Evolutionary conservation across 306 rosid species (phyloP).

Genomic region (Sicyos baderoa): DNA sequence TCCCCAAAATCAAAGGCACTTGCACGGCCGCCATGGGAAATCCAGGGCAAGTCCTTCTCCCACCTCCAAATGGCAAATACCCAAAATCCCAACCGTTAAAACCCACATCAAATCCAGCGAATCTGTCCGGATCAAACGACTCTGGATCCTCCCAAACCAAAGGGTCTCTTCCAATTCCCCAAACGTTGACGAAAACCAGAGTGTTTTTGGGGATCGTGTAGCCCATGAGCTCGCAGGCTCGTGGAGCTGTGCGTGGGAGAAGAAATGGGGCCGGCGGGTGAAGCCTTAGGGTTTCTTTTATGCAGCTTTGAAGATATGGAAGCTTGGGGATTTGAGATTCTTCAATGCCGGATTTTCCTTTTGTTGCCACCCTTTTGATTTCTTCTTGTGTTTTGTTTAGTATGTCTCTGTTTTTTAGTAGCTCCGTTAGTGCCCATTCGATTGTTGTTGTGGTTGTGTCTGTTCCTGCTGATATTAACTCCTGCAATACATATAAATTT

Average conservation of each 20-base stretch:
- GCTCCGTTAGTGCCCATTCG: constrained; percentile 11
- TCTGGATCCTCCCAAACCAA: background rate
- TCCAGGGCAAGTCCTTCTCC: background rate
- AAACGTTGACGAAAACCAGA: background rate
- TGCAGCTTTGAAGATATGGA: background rate
- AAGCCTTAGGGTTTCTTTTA: constrained; percentile 1
- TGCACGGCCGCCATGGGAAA: background rate
- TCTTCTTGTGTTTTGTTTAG: background rate
- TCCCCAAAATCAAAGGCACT: background rate
- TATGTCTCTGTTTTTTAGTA: background rate
- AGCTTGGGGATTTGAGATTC: background rate
- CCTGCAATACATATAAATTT: background rate
- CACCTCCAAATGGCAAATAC: constrained; percentile 1
- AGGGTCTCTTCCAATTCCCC: constrained; percentile 11
- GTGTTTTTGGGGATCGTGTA: constrained; percentile 2
- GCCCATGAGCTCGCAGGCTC: background rate
- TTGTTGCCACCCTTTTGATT: background rate
- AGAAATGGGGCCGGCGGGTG: constrained; percentile 13
- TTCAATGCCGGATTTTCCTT: background rate
- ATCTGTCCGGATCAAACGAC: background rate
- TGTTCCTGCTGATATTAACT: background rate
- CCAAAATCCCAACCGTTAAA: background rate
- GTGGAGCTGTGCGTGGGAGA: background rate
- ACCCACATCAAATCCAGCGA: background rate
- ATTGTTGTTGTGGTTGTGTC: constrained; percentile 5